These are phyloP conservation scores for Fusarium verticillioides DNA, from an alignment of 2,329 filamentous ascomycete species.

Conservation along the genomic window DNA sequence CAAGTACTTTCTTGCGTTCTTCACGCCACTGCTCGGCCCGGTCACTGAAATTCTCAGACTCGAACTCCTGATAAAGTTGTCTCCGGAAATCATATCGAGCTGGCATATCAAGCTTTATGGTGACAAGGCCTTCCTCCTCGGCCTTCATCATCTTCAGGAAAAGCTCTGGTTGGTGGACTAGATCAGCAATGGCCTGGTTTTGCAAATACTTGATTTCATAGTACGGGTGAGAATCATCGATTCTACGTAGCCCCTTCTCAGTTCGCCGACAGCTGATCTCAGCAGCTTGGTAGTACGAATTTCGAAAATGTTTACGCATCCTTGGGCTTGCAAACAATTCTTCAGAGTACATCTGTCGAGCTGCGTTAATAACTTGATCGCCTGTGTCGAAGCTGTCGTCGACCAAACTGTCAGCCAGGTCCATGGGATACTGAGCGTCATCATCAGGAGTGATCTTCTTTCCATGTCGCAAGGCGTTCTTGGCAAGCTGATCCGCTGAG, in stretches of 20 bases:
- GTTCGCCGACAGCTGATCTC: conserved; percentile 89
- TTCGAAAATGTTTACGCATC: conserved; percentile 87
- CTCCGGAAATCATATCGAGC: conserved; percentile 80
- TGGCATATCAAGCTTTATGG: conserved; percentile 83
- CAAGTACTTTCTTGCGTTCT: conserved; percentile 85
- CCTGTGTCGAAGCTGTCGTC: conserved; percentile 80
- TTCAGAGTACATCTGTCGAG: conserved; percentile 89
- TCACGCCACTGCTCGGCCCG: conserved; percentile 95
- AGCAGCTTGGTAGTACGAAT: conserved; percentile 84
- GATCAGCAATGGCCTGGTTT: conserved; percentile 84
- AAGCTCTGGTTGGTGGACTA: conserved; percentile 85
- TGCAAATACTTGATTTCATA: conserved; percentile 98
- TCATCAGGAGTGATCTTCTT: conserved; percentile 88
- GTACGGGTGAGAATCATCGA: conserved; percentile 94
- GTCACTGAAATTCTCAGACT: conserved; percentile 95
- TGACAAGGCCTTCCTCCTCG: conserved; percentile 91
- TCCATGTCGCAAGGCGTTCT: conserved; percentile 83
- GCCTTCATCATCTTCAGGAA: conserved; percentile 98
- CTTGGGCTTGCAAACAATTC: conserved; percentile 89
- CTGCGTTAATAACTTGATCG: conserved; percentile 79
- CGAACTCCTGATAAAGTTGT: conserved; percentile 83
- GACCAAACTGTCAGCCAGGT: conserved; percentile 84
- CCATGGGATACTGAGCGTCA: conserved; percentile 79
- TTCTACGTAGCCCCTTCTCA: conserved; percentile 91
- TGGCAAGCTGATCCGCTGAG: conserved; percentile 85